phyloP scores from a whole-genome alignment of 2,329 filamentous ascomycete genomes.

The Chrysoporthe austroafricana region DNA sequence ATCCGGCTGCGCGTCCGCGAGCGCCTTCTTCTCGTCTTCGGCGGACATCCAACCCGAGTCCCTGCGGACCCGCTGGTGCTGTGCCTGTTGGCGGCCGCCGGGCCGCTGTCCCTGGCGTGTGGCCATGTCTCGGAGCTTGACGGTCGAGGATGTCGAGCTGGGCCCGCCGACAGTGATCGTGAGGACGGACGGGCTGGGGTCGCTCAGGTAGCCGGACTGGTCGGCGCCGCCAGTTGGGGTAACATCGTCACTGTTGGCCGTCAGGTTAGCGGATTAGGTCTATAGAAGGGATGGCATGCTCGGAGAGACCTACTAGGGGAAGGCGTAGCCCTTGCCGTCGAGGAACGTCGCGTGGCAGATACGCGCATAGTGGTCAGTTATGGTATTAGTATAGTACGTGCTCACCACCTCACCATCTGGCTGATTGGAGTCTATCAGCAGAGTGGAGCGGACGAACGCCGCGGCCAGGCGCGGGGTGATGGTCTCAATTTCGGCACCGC shows the following conservation, averaged over 20 bases:
- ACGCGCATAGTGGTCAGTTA: constrained; percentile 70
- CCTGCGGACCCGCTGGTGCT: constrained; percentile 11
- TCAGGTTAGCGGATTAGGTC: background rate
- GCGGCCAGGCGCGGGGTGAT: constrained; percentile 76
- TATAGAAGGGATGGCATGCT: background rate
- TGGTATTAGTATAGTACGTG: constrained; percentile 55
- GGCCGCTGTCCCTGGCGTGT: constrained; percentile 15
- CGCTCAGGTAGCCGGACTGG: constrained; percentile 66
- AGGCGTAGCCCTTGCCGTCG: constrained; percentile 68
- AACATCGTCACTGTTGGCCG: constrained; percentile 61
- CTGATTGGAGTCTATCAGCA: constrained; percentile 58
- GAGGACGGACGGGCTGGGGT: constrained; percentile 57
- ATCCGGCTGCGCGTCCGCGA: constrained; percentile 1
- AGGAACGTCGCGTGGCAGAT: constrained; percentile 65
- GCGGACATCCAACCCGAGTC: constrained; percentile 15
- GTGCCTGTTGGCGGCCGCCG: constrained; percentile 11
- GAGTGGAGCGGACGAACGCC: constrained; percentile 74
- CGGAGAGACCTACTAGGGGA: constrained; percentile 54
- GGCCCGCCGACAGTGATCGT: constrained; percentile 60
- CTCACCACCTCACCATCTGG: constrained; percentile 54
- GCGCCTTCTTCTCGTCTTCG: constrained; percentile 25
- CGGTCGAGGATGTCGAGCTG: constrained; percentile 13
- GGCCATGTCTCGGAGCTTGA: constrained; percentile 22
- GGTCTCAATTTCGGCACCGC: constrained; percentile 55
- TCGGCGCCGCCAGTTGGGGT: constrained; percentile 56